Base-by-base conservation (phyloP, 2,329 filamentous ascomycete genomes). In the Hypoxylon sp. region DNA sequence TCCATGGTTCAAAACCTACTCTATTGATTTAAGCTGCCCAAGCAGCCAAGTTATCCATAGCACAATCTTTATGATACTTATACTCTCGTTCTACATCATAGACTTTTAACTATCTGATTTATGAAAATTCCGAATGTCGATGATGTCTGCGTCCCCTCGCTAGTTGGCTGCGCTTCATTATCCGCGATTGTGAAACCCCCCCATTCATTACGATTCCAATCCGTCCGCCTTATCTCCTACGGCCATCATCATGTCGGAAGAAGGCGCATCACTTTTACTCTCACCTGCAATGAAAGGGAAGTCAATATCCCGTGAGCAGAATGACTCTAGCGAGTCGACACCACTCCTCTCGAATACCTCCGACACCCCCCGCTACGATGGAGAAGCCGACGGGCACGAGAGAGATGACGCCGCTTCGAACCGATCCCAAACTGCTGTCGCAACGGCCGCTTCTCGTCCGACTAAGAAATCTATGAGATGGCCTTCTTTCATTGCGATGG, bases 401-500 rank as follows among this genome's bases (percentile, higher is more conserved):
- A 66, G 71, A 41, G 73, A 73, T 43, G 77, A 76, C 30, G 63
- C 62, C n/a, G 73, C 70, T 14, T 79, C 79, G 11, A 60, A 75
- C 52, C 73, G 74, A 57, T 74, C 79, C 21, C 74, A 64, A 52
- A 69, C 70, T 25, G 70, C 71, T 34, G 61, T 71, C 32, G 61
- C 69, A 1, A 41, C 68, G 27, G 74, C 75, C 16, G 65, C 67
- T 56, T 32, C 63, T 19, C 71, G 69, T n/a, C 70, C 73, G 5
- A 68, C 74, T 4, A 82, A 79, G 61, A 77, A 75, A 39, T 74
- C 79, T 68, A 81, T 83, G 70, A 83, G 89, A 81, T 97, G 93
- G 93, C 90, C 93, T 7, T 95, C 91, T 37, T 82, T 93, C 30
- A 83, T 96, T 37, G 91, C 94, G 29, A 87, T 97, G 66, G 71